Conservation (phyloP, 164 flowering plant species). For the Berberis thunbergii region DNA sequence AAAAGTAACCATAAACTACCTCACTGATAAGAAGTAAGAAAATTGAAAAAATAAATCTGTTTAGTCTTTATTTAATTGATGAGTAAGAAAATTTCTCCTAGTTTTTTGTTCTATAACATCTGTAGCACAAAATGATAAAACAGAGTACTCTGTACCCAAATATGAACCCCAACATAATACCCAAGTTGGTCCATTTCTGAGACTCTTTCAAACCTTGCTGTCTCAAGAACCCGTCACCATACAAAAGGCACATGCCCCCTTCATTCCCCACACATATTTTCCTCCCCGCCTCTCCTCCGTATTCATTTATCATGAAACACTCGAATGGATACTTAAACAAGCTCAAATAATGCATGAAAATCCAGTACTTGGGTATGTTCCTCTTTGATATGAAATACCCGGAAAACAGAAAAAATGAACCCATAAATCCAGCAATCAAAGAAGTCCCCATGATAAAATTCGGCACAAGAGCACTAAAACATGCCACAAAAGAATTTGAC, state of each 20-base stretch:
- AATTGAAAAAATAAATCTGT: no score
- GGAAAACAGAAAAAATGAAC: slow-evolving; percentile 82
- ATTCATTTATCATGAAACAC: slow-evolving; percentile 84
- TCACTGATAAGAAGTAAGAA: no score
- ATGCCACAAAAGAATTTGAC: slow-evolving; percentile 84
- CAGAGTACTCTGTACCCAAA: slow-evolving; percentile 66
- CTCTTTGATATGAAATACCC: slow-evolving; percentile 73
- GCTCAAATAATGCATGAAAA: slow-evolving; percentile 86
- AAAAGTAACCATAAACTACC: no score
- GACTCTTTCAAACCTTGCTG: slow-evolving; percentile 53
- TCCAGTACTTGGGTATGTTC: slow-evolving; percentile 77
- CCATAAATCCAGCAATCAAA: slow-evolving; percentile 75
- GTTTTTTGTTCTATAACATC: slow-evolving; percentile 31
- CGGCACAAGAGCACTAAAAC: slow-evolving; percentile 87
- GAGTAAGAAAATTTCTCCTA: slow-evolving; percentile 6
- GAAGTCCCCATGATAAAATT: slow-evolving; percentile 92
- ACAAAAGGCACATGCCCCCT: slow-evolving; percentile 33
- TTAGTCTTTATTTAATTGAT: not conserved
- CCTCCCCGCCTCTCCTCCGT: slow-evolving; percentile 53
- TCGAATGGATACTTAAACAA: slow-evolving; percentile 93
- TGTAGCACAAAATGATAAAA: slow-evolving; percentile 41
- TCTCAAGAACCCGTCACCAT: slow-evolving; percentile 52
- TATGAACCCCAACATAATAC: slow-evolving; percentile 63
- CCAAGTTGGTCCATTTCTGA: slow-evolving; percentile 74
- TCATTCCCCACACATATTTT: slow-evolving; percentile 34